Conservation (phyloP, 768 basidiomycete species). For the Phanerodontia chrysosporium region DNA sequence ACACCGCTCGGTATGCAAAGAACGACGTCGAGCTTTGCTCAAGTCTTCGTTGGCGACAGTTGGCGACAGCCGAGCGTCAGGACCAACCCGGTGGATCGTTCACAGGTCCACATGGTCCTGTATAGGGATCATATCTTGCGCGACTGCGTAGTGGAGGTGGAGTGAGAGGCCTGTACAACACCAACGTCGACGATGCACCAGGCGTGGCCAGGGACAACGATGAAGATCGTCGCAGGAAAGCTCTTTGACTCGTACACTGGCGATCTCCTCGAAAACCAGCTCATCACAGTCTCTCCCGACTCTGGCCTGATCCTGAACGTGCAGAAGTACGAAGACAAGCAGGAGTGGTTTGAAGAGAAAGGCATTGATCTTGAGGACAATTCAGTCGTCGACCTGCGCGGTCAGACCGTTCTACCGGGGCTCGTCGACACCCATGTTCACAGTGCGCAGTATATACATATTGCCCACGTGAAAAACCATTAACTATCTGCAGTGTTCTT, state of each 20-base stretch:
- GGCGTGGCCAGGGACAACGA: not conserved
- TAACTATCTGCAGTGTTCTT: slow-evolving; percentile 43
- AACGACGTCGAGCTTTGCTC: not conserved
- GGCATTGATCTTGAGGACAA: slow-evolving; percentile 8
- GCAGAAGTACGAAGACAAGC: slow-evolving; percentile 4
- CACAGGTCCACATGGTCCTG: not conserved
- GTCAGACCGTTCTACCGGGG: slow-evolving; percentile 49
- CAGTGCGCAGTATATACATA: slow-evolving; percentile 30
- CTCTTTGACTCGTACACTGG: slow-evolving; percentile 47
- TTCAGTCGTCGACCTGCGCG: slow-evolving; percentile 38
- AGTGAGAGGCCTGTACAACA: not conserved
- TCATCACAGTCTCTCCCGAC: slow-evolving; percentile 43
- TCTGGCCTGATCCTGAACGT: slow-evolving; percentile 49
- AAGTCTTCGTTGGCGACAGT: not conserved
- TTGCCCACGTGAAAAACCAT: not conserved
- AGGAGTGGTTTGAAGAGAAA: not conserved
- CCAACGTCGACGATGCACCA: not conserved
- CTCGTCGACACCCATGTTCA: slow-evolving; percentile 58
- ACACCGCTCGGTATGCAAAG: not conserved
- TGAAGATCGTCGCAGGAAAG: slow-evolving; percentile 38
- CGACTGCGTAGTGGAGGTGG: no score
- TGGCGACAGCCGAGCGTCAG: not conserved
- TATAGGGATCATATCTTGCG: no score
- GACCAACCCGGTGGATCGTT: no score
- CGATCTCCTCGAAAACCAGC: slow-evolving; percentile 37